A percentile compares a stretch with the other conserved stretches of the same genome.
phyloP scores from a whole-genome alignment of 1,139 yeast species.

The Kodamaea suecica region DNA sequence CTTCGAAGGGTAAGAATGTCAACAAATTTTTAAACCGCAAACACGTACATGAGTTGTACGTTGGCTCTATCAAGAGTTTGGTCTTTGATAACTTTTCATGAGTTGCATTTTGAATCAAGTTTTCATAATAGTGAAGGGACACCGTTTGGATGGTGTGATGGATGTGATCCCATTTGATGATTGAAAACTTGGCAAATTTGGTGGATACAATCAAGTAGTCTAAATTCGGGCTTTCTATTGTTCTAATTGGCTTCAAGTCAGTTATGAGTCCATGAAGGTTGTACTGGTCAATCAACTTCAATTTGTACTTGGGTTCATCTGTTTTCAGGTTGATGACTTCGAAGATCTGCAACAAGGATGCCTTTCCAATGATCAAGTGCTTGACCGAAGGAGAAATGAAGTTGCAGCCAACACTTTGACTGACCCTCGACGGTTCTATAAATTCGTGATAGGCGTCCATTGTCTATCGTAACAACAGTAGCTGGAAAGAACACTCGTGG shows the following conservation, averaged over 20 bases:
- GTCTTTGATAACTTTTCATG: constrained; percentile 47
- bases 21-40: constrained; percentile 68
- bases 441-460: constrained; percentile 88
- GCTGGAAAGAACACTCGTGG: too few relatives aligned
- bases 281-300: constrained; percentile 63
- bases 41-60: constrained; percentile 54
- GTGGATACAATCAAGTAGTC: constrained; percentile 71
- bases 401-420: constrained; percentile 59
- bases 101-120: constrained; percentile 52
- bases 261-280: constrained; percentile 69
- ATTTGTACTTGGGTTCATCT: constrained; percentile 26
- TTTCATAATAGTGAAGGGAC: constrained; percentile 86
- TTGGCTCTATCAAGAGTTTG: constrained; percentile 63
- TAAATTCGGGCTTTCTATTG: constrained; percentile 46
- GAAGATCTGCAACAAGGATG: constrained; percentile 69
- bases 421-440: constrained; percentile 73
- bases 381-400: constrained; percentile 50
- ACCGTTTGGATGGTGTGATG: constrained; percentile 57
- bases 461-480: background rate
- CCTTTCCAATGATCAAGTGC: constrained; percentile 68
- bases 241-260: constrained; percentile 52
- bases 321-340: constrained; percentile 32
- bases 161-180: constrained; percentile 66
- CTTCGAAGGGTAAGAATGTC: constrained; percentile 68
- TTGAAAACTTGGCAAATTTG: constrained; percentile 71